Evolutionary conservation across 2,329 filamentous ascomycete species (phyloP), one percentile per base, ranked within the genome.

Genomic region (Claviceps digitariae): DNA sequence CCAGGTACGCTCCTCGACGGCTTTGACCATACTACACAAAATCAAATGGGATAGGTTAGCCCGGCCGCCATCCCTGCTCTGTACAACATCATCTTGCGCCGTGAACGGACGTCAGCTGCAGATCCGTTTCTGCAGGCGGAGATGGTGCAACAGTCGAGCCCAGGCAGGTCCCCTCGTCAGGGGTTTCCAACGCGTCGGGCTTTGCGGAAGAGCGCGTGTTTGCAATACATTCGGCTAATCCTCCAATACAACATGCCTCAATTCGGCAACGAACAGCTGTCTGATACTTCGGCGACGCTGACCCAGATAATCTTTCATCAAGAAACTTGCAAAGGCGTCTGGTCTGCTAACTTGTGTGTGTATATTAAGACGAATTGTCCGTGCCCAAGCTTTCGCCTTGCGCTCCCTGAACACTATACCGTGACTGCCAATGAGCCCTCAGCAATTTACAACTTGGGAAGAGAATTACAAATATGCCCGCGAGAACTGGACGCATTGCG

Each of bases 51-150:
- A 27, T 10, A 50, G 25, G n/a, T 15, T 21, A 38, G 29, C 20
- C 21, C 29, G 8, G 20, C 8, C 20, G 15, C 21, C 15, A 45
- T 27, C 34, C 31, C 43, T 40, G 50, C 21, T 40, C 5, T 47
- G 50, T 31, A 13, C 43, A 29, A 52, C 50, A 47, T 47, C 36
- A 43, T 29, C 25, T 50, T 31, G 43, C 31, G 23, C 43, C 20
- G 6, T 27, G 9, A 21, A 52, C 31, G 17, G 43, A 52, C 10
- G 7, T 20, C 50, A 46, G n/a, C 50, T 47, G 43, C 44, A 47
- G 31, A 52, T 52, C 50, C 21, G 50, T 34, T 52, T 46, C 50
- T 52, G 50, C 43, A 52, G 41, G 50, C 50, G 41, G 50, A 47
- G 43, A 52, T 52, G 31, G 50, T 52, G 50, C 43, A 27, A 52